Conservation (phyloP, 2,329 filamentous ascomycete species). For the Colletotrichum graminicola region DNA sequence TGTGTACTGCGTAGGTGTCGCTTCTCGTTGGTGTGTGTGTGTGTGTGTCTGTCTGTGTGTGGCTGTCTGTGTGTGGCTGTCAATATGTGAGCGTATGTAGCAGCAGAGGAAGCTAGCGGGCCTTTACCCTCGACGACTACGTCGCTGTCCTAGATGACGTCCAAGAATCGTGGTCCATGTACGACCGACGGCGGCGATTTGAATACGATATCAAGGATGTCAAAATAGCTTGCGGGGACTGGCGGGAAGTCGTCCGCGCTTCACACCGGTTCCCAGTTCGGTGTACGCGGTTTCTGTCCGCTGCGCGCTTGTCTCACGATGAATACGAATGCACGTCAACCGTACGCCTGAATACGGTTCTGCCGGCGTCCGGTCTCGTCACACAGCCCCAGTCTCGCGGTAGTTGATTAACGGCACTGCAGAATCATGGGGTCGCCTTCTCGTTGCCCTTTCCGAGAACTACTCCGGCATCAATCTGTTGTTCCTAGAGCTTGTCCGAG, state of each 20-base stretch:
- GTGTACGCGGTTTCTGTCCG: background rate
- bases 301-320: slow-evolving; percentile 17
- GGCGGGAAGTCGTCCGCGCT: slow-evolving; percentile 1
- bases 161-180: slow-evolving; percentile 4
- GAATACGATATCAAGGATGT: slow-evolving; percentile 1
- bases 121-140: slow-evolving; percentile 3
- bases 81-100: slow-evolving; percentile 11
- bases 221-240: background rate
- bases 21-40: slow-evolving; percentile 1
- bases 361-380: slow-evolving; percentile 17
- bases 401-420: slow-evolving; percentile 22
- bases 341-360: slow-evolving; percentile 11
- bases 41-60: background rate
- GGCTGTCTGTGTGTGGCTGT: background rate
- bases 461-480: slow-evolving; percentile 10
- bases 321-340: slow-evolving; percentile 11
- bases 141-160: slow-evolving; percentile 17
- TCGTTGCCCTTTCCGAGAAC: slow-evolving; percentile 2
- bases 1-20: slow-evolving; percentile 11
- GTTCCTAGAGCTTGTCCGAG: slow-evolving; percentile 10
- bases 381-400: slow-evolving; percentile 22
- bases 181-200: background rate
- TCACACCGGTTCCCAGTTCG: background rate
- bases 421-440: slow-evolving; percentile 1
- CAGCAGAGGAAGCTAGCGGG: slow-evolving; percentile 6